Evolutionary conservation across 495 filamentous ascomycete genomes (phyloP).

Genomic region (Hypomontagnella monticulosa): DNA sequence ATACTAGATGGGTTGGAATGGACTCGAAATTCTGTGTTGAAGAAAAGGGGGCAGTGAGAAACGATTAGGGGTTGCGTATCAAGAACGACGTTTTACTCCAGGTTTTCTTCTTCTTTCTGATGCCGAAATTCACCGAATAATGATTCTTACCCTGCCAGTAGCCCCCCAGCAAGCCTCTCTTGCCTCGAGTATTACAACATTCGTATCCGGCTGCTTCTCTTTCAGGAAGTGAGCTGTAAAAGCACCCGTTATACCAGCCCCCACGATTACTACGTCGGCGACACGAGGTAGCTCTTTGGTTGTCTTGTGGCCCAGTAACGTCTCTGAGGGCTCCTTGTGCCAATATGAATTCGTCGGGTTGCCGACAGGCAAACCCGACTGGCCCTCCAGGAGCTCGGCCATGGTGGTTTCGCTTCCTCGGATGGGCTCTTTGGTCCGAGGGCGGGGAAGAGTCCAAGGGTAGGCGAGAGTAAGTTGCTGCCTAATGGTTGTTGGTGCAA

Average conservation of each 20-base stretch:
- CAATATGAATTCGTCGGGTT: conserved; percentile 77
- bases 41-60: neutral
- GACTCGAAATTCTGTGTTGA: neutral
- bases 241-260: conserved; percentile 76
- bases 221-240: conserved; percentile 71
- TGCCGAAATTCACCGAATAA: neutral
- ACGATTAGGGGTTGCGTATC: no score
- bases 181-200: conserved; percentile 79
- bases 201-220: conserved; percentile 45
- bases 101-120: neutral
- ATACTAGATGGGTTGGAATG: no score
- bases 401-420: conserved; percentile 21
- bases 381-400: conserved; percentile 35
- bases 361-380: conserved; percentile 59
- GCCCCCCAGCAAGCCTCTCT: conserved; percentile 82
- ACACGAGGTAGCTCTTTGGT: conserved; percentile 67
- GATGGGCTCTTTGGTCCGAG: neutral
- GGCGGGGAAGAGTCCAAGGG: neutral
- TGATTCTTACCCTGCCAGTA: conserved; percentile 73
- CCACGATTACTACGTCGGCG: conserved; percentile 75
- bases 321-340: conserved; percentile 67
- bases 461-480: neutral
- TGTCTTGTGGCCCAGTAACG: conserved; percentile 67
- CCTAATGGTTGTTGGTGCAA: neutral
- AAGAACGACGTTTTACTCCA: no score